Percentiles rank a stretch among this genome's conserved stretches.
phyloP scores from a whole-genome alignment of 192 early-diverging fungal species.

The Backusella parvicylindrica region DNA sequence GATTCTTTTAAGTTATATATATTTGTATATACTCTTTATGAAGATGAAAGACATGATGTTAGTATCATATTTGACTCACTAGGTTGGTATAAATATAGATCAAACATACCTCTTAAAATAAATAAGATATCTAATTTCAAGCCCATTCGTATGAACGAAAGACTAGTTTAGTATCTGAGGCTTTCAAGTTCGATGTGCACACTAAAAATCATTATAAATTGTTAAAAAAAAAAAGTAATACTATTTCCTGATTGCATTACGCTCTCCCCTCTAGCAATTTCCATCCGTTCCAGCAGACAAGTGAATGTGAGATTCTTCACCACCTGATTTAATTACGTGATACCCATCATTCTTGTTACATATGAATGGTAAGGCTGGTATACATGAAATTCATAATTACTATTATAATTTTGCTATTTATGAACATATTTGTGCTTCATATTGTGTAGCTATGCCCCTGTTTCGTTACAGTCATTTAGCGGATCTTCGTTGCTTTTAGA shows the following conservation, averaged over 20 bases:
- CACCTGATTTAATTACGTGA: conserved; percentile 1
- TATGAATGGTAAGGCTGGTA: neutral
- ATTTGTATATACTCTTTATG: neutral
- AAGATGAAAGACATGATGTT: neutral
- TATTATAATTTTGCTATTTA: conserved; percentile 4
- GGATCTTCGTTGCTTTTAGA: neutral
- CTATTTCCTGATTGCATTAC: neutral
- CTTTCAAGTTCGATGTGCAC: neutral
- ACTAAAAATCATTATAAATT: neutral
- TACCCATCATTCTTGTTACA: neutral
- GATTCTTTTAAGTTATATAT: neutral
- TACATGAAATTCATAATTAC: neutral
- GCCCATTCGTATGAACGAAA: neutral
- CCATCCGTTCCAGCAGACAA: neutral
- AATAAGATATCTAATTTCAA: neutral
- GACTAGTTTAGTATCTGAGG: neutral
- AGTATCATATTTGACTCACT: neutral
- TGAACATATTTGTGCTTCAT: conserved; percentile 1
- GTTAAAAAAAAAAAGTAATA: neutral
- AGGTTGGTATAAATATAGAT: neutral
- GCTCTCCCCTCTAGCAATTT: neutral
- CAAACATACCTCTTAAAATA: neutral
- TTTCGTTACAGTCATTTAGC: neutral
- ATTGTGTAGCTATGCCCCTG: neutral
- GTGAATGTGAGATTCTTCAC: neutral